Conservation (phyloP, 129 eudicot species). For the Chrysanthemum makinoi region DNA sequence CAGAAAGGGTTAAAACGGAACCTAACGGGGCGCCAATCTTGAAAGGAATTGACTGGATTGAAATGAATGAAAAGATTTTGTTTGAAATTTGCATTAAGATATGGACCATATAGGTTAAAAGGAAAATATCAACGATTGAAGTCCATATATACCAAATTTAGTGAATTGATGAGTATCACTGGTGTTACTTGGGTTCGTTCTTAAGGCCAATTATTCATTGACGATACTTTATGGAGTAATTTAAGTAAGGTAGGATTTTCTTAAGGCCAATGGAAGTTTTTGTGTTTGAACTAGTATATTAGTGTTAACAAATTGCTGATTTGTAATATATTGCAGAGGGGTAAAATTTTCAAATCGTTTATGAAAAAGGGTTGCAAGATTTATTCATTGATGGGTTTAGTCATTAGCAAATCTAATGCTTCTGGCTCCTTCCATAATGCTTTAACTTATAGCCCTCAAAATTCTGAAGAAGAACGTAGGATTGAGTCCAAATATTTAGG, state of each 20-base stretch:
- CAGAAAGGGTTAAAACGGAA: neutral
- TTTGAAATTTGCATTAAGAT: conserved; percentile 2
- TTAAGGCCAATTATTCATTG: neutral
- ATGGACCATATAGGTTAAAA: conserved; percentile 2
- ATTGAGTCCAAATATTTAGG: neutral
- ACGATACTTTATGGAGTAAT: neutral
- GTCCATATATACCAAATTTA: neutral
- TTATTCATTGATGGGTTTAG: neutral
- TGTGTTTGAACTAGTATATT: neutral
- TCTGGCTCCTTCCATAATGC: neutral
- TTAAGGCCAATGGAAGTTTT: neutral
- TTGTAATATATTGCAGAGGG: neutral
- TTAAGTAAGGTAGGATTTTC: neutral
- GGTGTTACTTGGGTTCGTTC: neutral
- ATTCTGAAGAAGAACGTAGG: neutral
- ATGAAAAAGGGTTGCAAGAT: neutral
- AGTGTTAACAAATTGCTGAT: neutral
- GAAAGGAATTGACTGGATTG: neutral
- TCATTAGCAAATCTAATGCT: neutral
- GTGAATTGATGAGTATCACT: neutral
- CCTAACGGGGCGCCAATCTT: neutral
- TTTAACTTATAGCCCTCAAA: neutral
- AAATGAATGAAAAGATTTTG: neutral
- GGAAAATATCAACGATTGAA: neutral
- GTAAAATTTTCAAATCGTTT: neutral